phyloP scores from a whole-genome alignment of 768 basidiomycete species.

The Leccinum variicolor region DNA sequence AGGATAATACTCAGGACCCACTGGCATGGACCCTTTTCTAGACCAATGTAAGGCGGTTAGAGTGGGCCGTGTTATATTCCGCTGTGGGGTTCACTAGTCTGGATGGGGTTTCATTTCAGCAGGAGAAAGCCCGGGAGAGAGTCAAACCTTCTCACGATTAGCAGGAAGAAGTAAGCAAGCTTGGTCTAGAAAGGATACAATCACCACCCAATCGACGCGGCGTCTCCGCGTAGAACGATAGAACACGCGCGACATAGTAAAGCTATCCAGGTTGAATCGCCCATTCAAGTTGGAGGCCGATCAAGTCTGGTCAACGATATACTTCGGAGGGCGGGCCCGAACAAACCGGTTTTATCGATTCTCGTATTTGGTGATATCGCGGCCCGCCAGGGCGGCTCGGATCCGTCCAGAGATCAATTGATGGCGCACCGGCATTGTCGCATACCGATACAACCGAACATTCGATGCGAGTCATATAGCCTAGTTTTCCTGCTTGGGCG shows the following conservation, averaged over 20 bases:
- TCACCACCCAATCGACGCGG: background rate
- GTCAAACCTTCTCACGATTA: constrained; percentile 12
- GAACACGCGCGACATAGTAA: background rate
- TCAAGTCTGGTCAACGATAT: background rate
- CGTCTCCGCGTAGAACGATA: background rate
- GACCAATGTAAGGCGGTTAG: too few species aligned
- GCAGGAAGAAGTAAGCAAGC: background rate
- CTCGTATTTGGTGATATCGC: too few species aligned
- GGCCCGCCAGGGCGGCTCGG: background rate
- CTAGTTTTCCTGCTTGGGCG: background rate
- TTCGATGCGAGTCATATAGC: background rate
- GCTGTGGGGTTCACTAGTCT: too few species aligned
- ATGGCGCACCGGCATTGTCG: background rate
- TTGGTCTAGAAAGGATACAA: background rate
- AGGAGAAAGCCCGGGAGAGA: constrained; percentile 3
- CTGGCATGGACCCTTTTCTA: background rate
- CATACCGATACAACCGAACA: background rate
- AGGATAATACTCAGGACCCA: constrained; percentile 8
- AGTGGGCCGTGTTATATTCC: too few species aligned
- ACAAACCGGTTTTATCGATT: background rate
- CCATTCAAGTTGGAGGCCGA: background rate
- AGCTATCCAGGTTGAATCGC: background rate
- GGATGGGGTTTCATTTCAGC: background rate
- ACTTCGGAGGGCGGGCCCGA: background rate
- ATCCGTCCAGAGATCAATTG: background rate